These are phyloP conservation scores for Vitis hybrid DNA, from an alignment of 177 flowering plant genomes.

Conservation along the genomic window DNA sequence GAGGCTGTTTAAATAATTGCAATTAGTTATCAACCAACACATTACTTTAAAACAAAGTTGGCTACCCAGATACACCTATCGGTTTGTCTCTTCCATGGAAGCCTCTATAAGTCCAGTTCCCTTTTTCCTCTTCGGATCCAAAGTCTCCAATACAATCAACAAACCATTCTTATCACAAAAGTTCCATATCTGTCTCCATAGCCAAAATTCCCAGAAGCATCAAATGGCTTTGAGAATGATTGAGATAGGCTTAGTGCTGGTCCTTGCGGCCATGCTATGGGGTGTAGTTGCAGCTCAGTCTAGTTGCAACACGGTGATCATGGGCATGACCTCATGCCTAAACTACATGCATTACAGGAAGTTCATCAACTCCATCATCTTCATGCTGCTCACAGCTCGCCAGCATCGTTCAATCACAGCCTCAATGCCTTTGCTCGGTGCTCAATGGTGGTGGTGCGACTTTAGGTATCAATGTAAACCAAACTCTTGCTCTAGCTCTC, in stretches of 20 bases:
- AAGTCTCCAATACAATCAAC: too few relatives aligned
- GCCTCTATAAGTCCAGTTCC: too few relatives aligned
- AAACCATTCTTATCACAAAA: not conserved
- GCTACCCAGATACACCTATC: too few relatives aligned
- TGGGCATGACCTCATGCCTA: conserved; percentile 48
- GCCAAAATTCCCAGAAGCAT: not conserved
- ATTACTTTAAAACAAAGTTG: too few relatives aligned
- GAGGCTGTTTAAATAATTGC: too few relatives aligned
- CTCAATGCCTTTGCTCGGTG: conserved; percentile 50
- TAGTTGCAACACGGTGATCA: conserved; percentile 34
- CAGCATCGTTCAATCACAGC: conserved; percentile 40
- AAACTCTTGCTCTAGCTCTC: conserved; percentile 46
- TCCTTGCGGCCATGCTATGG: conserved; percentile 22
- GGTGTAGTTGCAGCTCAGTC: conserved; percentile 35
- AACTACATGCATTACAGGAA: conserved; percentile 49
- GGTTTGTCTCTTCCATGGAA: too few relatives aligned
- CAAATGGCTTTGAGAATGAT: conserved; percentile 30
- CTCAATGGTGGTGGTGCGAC: conserved; percentile 35
- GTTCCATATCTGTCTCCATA: not conserved
- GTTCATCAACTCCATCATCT: conserved; percentile 46
- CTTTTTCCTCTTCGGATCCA: too few relatives aligned
- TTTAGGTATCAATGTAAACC: conserved; percentile 45
- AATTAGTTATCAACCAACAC: too few relatives aligned
- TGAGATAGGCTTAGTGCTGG: conserved; percentile 21
- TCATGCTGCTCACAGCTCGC: conserved; percentile 54